Evolutionary conservation across 305 asterid species (phyloP), one percentile per base, ranked within the genome.

Genomic region (Fraxinus nigra): DNA sequence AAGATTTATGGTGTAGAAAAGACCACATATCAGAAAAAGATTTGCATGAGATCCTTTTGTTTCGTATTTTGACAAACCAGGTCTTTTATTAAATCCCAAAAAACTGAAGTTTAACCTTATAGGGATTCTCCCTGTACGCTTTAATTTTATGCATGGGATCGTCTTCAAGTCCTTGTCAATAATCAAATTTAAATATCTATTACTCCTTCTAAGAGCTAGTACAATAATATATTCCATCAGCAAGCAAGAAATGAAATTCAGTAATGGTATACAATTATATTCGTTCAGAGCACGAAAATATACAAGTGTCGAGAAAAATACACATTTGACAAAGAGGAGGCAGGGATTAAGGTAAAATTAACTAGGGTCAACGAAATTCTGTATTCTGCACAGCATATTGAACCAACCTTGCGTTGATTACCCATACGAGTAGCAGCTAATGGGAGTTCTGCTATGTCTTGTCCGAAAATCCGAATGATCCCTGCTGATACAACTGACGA

Each of bases 401-500:
- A 54, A 46, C 80, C 38, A 73, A 88, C 95, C 89, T 90, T 91
- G 81, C 92, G 88, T 77, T 91, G 90, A 56, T 78, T 32, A 59
- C 89, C 84, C 46, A 22, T 77, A 51, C 89, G 84, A 18, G 95
- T 91, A 72, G 92, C 93, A 72, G 83, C 93, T 80, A 91, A 80
- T 32, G 95, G 95, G 80, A 91, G 88, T 82, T 91, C 95, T 13
- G 92, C 95, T 5, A 84, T 78, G 56, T 90, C 91, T 80, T 86
- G 88, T 48, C 93, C 93, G 46, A 91, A 90, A 75, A 91, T 79
- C 26, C 95, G 87, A 48, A 89, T 30, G 82, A 89, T 87, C 51
- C 85, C 92, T 13, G 92, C 94, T 85, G 94, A 89, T 75, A 88
- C 89, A 84, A 91, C 91, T 69, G 81, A 82, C 51, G 93, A 89